Base-by-base conservation (phyloP, 164 flowering plant species). In the Houttuynia cordata region DNA sequence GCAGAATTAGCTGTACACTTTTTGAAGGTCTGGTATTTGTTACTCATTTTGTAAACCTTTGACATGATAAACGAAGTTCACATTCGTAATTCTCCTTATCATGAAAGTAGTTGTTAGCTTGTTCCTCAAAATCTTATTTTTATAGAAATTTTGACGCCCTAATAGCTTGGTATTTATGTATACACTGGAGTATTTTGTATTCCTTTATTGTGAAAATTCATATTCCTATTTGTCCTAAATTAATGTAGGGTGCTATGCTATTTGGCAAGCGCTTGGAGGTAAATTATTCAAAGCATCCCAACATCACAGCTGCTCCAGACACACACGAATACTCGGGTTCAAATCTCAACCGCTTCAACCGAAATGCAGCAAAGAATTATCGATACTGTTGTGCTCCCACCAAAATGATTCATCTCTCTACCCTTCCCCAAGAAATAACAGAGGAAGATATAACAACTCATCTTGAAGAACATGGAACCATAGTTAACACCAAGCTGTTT, bases 311-410 rank as follows among this genome's bases (percentile, higher is more conserved):
- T 37, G 91, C 85, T 21, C 80, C 91, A 6, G 99, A 94, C 55
- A 82, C 97, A 12, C 97, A 75, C 24, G 99, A 94, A 37, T 94
- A 88, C 70, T 21, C 67, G 6, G 90, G 85, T 74, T 94, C 99
- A 47, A 88, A 85, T 61, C 96, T 94, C 37, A 94, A 94, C 76
- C 95, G 97, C 22, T 94, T 87, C 78, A 91, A 91, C 63, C 86
- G 99, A 4, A 94, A 94, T 75, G 93, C 96, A 22, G 86, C 93
- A 25, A 94, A 94, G 80, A 91, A 94, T 63, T 91, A 86, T 71
- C 85, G 97, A 1, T 94, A 94, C 74, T 94, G 97, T 75, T 94
- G 99, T 68, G 85, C 97, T 7, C 99, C 99, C 5, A 94, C 99
- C 53, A 94, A 87, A 77, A 91, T 85, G 85, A 87, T 94, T 68